Evolutionary conservation across 1,139 yeast species (phyloP).

Genomic region (Blastobotrys petasosporus): DNA sequence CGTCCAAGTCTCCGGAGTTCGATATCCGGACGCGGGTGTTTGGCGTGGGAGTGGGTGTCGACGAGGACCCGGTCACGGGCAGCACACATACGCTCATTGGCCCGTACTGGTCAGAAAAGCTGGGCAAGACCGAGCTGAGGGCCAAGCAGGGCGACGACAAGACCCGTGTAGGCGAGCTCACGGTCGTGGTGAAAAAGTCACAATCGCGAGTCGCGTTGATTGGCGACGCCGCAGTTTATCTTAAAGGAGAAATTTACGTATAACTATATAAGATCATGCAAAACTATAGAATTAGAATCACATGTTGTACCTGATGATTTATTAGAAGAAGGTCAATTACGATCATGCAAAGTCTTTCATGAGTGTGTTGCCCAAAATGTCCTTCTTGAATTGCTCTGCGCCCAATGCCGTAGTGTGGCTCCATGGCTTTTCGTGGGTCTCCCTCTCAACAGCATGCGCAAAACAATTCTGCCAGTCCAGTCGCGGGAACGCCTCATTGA

Average conservation of each 20-base stretch:
- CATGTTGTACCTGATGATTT: conserved; percentile 7
- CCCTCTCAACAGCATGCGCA: conserved; percentile 19
- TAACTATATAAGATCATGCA: conserved; percentile 1
- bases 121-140: conserved; percentile 1
- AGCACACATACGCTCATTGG: conserved; percentile 5
- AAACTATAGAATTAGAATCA: conserved; percentile 7
- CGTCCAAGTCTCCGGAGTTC: neutral
- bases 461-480: conserved; percentile 20
- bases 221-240: conserved; percentile 1
- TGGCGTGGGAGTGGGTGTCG: conserved; percentile 5
- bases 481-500: conserved; percentile 18
- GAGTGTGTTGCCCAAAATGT: conserved; percentile 16
- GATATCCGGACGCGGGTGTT: conserved; percentile 6
- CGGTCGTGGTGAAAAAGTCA: neutral
- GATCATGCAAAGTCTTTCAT: conserved; percentile 11
- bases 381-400: conserved; percentile 13
- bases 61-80: conserved; percentile 10
- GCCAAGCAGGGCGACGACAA: conserved; percentile 3
- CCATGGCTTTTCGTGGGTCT: conserved; percentile 20
- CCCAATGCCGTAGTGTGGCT: conserved; percentile 19
- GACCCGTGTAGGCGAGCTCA: conserved; percentile 33
- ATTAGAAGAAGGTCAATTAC: conserved; percentile 8
- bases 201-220: conserved; percentile 1
- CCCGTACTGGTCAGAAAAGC: conserved; percentile 5
- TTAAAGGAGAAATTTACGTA: conserved; percentile 1